phyloP scores from a whole-genome alignment of 202 grass and related monocot genomes.

The Elaeis oleifera region DNA sequence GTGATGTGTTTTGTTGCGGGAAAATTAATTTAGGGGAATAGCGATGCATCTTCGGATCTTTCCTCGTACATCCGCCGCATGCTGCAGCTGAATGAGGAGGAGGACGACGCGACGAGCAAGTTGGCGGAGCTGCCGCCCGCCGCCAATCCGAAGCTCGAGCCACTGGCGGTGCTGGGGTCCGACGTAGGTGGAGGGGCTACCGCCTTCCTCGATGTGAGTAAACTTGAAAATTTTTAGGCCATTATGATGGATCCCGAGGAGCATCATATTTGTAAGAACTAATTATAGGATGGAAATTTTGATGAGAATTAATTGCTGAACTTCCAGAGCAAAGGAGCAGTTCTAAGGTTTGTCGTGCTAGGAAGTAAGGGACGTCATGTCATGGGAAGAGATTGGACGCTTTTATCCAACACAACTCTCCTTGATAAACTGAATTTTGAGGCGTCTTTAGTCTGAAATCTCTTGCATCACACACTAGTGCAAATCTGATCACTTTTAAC shows the following conservation, averaged over 20 bases:
- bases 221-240: not conserved
- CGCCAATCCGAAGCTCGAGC: conserved; percentile 7
- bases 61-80: conserved; percentile 24
- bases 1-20: not conserved
- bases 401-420: too few species aligned
- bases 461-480: too few species aligned
- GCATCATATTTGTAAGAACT: too few species aligned
- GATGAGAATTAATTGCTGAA: too few species aligned
- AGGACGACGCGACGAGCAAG: conserved; percentile 20
- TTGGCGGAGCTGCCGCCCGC: not conserved
- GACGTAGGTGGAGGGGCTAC: not conserved
- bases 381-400: too few species aligned
- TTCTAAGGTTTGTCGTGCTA: too few species aligned
- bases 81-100: conserved; percentile 21
- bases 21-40: conserved; percentile 6
- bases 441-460: too few species aligned
- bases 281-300: not conserved
- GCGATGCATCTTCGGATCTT: conserved; percentile 11
- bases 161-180: not conserved
- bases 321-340: too few species aligned
- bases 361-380: too few species aligned
- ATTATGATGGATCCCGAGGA: too few species aligned
- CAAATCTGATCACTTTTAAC: too few species aligned
- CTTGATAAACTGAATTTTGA: too few species aligned
- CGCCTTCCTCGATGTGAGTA: conserved; percentile 8